Conservation (phyloP, 305 asterid genomes). For the Fraxinus sp. region DNA sequence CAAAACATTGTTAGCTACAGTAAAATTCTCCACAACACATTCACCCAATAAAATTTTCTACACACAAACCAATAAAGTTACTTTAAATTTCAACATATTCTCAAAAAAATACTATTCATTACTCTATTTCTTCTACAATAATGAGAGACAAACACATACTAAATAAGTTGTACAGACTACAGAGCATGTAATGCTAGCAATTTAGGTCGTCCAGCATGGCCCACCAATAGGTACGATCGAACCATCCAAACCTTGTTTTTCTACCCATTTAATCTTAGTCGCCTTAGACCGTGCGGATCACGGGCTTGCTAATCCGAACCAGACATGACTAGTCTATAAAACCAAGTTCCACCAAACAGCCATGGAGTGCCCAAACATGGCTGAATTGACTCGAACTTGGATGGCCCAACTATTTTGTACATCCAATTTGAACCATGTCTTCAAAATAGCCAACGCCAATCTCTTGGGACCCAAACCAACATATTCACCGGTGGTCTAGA, state of each 20-base stretch:
- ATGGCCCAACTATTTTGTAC: not conserved
- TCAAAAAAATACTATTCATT: too few relatives aligned
- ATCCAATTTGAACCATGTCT: not conserved
- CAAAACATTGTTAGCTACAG: too few relatives aligned
- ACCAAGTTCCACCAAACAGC: not conserved
- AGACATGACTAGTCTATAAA: not conserved
- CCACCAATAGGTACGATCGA: not conserved
- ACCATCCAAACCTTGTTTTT: not conserved
- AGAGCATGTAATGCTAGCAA: not conserved
- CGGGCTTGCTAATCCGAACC: too few relatives aligned
- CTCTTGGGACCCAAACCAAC: not conserved
- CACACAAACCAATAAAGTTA: too few relatives aligned
- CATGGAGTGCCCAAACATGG: not conserved
- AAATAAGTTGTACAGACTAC: not conserved
- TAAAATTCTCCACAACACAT: too few relatives aligned
- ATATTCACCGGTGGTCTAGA: not conserved
- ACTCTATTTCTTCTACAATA: too few relatives aligned
- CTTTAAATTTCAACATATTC: too few relatives aligned
- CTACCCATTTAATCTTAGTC: not conserved
- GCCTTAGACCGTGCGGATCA: not conserved
- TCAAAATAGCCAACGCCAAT: not conserved
- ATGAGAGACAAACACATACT: too few relatives aligned
- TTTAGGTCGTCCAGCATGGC: not conserved
- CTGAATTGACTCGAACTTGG: not conserved
- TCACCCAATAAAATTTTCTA: too few relatives aligned